Conservation (phyloP, 176 grass and related monocot species). For the Avena insularis region DNA sequence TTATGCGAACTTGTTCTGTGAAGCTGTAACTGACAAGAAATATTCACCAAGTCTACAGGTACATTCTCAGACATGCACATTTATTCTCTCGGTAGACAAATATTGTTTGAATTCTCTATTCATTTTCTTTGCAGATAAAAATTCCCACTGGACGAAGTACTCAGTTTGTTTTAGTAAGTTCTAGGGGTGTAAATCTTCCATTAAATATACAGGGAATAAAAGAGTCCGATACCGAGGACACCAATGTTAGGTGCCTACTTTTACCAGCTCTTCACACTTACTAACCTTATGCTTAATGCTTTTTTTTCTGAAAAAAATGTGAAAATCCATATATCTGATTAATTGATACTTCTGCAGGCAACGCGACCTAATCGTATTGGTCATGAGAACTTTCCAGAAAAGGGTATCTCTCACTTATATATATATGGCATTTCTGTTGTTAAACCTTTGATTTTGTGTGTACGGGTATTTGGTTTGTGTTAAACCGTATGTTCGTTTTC, state of each 20-base stretch:
- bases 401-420: conserved; percentile 63
- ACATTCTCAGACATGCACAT: no score
- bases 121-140: conserved; percentile 67
- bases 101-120: no score
- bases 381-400: conserved; percentile 84
- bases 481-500: conserved; percentile 7
- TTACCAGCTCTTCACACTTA: not conserved
- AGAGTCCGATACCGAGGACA: conserved; percentile 53
- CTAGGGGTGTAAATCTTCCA: conserved; percentile 62
- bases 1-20: no score
- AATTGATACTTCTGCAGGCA: conserved; percentile 53
- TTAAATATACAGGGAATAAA: conserved; percentile 61
- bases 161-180: conserved; percentile 86
- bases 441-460: not conserved
- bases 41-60: no score
- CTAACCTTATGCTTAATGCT: no score
- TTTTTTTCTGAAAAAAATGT: not conserved
- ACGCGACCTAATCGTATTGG: conserved; percentile 89
- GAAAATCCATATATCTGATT: conserved; percentile 30
- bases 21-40: no score
- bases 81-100: no score
- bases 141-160: conserved; percentile 77
- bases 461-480: not conserved
- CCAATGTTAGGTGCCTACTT: conserved; percentile 62
- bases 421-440: conserved; percentile 26